Evolutionary conservation across 2,329 filamentous ascomycete species (phyloP).

Genomic region (Verticillium isaacii): DNA sequence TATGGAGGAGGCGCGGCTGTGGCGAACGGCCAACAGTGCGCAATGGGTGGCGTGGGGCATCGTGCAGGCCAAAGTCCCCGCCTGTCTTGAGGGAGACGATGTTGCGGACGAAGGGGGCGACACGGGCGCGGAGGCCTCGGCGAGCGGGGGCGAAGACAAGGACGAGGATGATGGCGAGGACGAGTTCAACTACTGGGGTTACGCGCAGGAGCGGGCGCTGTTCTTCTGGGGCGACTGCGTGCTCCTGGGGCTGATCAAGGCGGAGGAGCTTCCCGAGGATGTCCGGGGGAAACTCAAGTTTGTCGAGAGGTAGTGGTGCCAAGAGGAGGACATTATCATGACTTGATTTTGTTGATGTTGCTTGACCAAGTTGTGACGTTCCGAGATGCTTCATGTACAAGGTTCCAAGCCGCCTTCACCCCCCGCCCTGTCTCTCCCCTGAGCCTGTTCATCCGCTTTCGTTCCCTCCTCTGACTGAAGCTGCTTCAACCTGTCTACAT

Average conservation of each 20-base stretch:
- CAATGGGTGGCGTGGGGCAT: slow-evolving; percentile 97
- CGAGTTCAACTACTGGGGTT: slow-evolving; percentile 89
- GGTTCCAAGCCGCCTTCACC: no score
- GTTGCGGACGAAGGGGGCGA: slow-evolving; percentile 28
- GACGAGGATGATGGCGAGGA: slow-evolving; percentile 53
- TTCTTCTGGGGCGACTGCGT: slow-evolving; percentile 95
- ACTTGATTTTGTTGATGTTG: no score
- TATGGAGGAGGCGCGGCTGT: slow-evolving; percentile 73
- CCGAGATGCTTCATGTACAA: no score
- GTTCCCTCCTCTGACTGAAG: neutral
- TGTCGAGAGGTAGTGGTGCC: slow-evolving; percentile 51
- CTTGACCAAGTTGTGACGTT: no score
- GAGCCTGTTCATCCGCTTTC: neutral
- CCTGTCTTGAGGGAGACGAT: slow-evolving; percentile 50
- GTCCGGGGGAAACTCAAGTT: slow-evolving; percentile 62
- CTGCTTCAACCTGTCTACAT: neutral
- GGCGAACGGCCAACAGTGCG: slow-evolving; percentile 83
- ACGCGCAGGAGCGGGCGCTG: slow-evolving; percentile 83
- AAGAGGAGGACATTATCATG: no score
- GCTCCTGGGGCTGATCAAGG: slow-evolving; percentile 65
- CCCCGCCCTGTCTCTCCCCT: no score
- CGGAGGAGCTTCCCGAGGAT: slow-evolving; percentile 71
- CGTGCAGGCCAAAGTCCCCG: slow-evolving; percentile 81
- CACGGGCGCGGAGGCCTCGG: slow-evolving; percentile 15
- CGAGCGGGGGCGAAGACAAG: slow-evolving; percentile 9